phyloP scores from a whole-genome alignment of 495 filamentous ascomycete species.

The Schizothecium vesticola region DNA sequence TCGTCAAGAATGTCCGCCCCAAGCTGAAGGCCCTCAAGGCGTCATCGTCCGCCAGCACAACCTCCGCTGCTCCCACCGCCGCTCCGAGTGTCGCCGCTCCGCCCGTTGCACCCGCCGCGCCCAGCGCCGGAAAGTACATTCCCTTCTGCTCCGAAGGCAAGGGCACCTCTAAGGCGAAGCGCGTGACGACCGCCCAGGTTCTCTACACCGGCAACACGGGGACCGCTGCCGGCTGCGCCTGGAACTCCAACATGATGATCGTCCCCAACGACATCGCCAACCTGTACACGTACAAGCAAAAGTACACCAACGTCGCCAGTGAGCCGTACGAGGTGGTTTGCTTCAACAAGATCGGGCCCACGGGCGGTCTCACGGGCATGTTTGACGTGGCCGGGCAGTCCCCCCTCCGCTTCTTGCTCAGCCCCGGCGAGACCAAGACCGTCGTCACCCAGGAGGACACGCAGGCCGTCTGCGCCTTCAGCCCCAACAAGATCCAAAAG shows the following conservation, averaged over 20 bases:
- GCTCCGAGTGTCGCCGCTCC: neutral
- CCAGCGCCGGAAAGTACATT: constrained; percentile 5
- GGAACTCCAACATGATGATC: constrained; percentile 36
- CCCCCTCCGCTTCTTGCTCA: constrained; percentile 27
- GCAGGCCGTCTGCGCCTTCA: constrained; percentile 31
- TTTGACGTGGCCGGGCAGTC: constrained; percentile 22
- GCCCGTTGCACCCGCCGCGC: neutral
- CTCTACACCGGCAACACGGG: constrained; percentile 34
- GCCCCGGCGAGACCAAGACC: constrained; percentile 31
- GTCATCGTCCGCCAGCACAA: neutral
- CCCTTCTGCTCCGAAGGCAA: constrained; percentile 25
- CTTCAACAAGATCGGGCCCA: constrained; percentile 36
- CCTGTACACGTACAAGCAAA: constrained; percentile 34
- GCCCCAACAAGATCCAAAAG: constrained; percentile 17
- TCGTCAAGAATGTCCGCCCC: constrained; percentile 24
- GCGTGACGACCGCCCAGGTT: constrained; percentile 32
- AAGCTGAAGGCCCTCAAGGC: constrained; percentile 3
- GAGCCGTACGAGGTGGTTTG: constrained; percentile 26
- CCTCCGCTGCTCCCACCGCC: constrained; percentile 1
- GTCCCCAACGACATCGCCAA: constrained; percentile 31
- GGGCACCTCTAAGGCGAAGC: constrained; percentile 23
- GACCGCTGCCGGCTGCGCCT: constrained; percentile 22
- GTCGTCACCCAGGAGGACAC: constrained; percentile 30
- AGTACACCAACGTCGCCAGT: constrained; percentile 29
- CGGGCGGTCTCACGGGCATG: constrained; percentile 27